Evolutionary conservation across 1,139 yeast genomes (phyloP), one percentile per base, ranked within the genome.

Genomic region (Geotrichum europaeum): DNA sequence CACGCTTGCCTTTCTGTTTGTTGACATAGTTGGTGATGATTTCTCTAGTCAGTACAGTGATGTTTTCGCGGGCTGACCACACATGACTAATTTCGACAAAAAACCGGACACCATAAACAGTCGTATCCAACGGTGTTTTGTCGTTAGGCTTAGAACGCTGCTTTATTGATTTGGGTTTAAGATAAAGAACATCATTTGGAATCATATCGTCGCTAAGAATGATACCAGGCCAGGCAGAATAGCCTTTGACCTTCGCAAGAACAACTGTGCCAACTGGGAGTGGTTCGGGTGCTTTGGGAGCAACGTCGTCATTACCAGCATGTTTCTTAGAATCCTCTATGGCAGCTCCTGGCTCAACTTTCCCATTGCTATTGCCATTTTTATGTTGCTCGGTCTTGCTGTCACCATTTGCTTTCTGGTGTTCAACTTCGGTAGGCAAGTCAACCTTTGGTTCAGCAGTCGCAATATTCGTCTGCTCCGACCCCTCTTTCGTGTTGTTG

Each of bases 211-310:
- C 55, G 22, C 28, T 20, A 4, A 52, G 47, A 32, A 52, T 52
- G 28, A 76, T 70, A 3, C 72, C 78, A 20, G 79, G 79, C 79
- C 79, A 76, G 15, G 77, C 71, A 1, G 78, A 74, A 58, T 67
- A 73, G 9, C 77, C 77, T 57, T 69, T 71, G 57, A 73, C 66
- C 56, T 75, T 73, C 18, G 76, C 78, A 40, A 75, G 67, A 6
- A 76, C 77, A 4, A 72, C 66, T 2, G 69, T 64, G 9, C 79
- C 79, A 4, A 74, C 52, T 13, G 36, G n/a, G 18, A 57, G 50
- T 10, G 56, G 47, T 10, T 49, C 52, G 9, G 51, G 47, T 10
- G 34, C 47, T 18, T 40, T n/a, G 1, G 10, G 18, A 15, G 18
- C 47, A n/a, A 15, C 20, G 6, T 18, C 47, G 47, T 40, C 9